phyloP scores from a whole-genome alignment of 169 alveolate species.

The Plasmodium adleri region DNA sequence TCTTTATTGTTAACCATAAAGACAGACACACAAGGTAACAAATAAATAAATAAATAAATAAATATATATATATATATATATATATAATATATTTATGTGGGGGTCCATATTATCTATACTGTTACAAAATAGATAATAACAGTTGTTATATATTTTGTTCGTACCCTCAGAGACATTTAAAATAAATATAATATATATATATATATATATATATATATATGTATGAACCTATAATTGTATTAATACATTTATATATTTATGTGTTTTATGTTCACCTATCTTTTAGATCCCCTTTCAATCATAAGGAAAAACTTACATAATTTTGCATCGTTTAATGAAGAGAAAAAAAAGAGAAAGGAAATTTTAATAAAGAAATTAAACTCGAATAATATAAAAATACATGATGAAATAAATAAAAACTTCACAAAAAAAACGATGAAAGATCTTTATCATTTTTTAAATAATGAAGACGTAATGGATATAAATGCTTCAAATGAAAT shows the following conservation, averaged over 20 bases:
- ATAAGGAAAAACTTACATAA: conserved; percentile 38
- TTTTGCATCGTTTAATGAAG: conserved; percentile 46
- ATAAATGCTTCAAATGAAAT: conserved; percentile 6
- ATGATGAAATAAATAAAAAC: conserved; percentile 53
- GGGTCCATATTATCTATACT: no score
- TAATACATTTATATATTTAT: background rate
- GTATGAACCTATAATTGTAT: background rate
- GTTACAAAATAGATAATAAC: no score
- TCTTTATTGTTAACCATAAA: conserved; percentile 39
- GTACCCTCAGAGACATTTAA: background rate
- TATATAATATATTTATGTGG: background rate
- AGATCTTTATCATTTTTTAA: conserved; percentile 30
- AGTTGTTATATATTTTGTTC: background rate
- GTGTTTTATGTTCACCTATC: background rate
- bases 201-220: background rate
- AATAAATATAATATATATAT: background rate
- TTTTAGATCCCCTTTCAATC: conserved; percentile 24
- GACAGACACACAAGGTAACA: conserved; percentile 46
- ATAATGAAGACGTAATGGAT: background rate
- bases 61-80: background rate
- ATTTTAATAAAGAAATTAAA: conserved; percentile 36
- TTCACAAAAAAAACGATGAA: conserved; percentile 22
- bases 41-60: background rate
- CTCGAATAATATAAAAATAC: conserved; percentile 60
- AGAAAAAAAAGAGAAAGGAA: conserved; percentile 66